phyloP scores from a whole-genome alignment of 2,329 filamentous ascomycete genomes.

The Pleomassaria siparia region DNA sequence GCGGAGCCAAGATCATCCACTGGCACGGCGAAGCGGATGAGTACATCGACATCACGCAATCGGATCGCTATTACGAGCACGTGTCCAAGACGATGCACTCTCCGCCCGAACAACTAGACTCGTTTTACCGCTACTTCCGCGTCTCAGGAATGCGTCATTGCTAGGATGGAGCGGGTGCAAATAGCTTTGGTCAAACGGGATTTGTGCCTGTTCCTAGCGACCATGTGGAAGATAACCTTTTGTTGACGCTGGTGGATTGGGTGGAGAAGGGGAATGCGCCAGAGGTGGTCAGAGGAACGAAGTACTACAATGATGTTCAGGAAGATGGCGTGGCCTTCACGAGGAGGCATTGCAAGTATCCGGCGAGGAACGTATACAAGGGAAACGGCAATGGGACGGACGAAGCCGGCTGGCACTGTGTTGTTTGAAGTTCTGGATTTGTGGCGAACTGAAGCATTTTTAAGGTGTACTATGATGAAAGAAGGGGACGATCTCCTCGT shows the following conservation, averaged over 20 bases:
- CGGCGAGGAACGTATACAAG: conserved; percentile 15
- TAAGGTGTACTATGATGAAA: too few relatives aligned
- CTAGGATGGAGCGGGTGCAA: conserved; percentile 12
- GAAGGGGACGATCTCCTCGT: too few relatives aligned
- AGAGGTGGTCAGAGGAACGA: conserved; percentile 17
- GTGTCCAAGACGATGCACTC: conserved; percentile 11
- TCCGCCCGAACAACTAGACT: conserved; percentile 8
- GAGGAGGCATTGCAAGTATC: conserved; percentile 27
- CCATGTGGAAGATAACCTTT: conserved; percentile 39
- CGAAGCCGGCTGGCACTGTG: conserved; percentile 14
- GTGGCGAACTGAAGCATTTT: too few relatives aligned
- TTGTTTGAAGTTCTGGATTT: too few relatives aligned
- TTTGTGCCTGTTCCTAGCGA: conserved; percentile 6
- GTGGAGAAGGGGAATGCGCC: conserved; percentile 20
- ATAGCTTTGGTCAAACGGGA: conserved; percentile 9
- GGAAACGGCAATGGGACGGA: conserved; percentile 18
- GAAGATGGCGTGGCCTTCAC: conserved; percentile 12
- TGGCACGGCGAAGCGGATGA: conserved; percentile 22
- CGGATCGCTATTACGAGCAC: conserved; percentile 11
- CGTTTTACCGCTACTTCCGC: conserved; percentile 22
- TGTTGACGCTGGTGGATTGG: conserved; percentile 20
- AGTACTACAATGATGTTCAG: conserved; percentile 13
- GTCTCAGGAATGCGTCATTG: conserved; percentile 18
- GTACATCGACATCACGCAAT: conserved; percentile 7
- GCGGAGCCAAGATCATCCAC: conserved; percentile 22